Evolutionary conservation across 108 stramenopile genomes (phyloP).

Genomic region (Pseudonitzschia pungens): DNA sequence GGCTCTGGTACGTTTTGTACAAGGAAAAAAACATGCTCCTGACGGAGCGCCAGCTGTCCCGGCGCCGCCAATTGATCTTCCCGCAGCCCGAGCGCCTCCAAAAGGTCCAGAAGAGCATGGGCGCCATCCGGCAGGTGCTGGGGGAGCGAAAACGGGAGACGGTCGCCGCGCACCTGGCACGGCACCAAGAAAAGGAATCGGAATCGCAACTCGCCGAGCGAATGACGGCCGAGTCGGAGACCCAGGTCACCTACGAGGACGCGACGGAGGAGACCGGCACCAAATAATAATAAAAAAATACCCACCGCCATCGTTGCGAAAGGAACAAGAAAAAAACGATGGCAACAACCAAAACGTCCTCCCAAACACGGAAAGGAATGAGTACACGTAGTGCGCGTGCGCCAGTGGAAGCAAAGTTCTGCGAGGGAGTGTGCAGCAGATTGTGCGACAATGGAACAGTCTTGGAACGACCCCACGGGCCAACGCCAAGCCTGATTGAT

Average conservation of each 20-base stretch:
- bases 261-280: background rate
- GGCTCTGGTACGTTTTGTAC: slow-evolving; percentile 93
- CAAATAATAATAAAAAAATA: background rate
- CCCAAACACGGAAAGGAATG: no score
- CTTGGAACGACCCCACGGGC: no score
- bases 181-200: slow-evolving; percentile 13
- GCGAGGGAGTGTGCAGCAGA: no score
- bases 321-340: no score
- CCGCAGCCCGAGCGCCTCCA: slow-evolving; percentile 71
- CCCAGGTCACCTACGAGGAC: background rate
- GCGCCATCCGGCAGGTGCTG: slow-evolving; percentile 82
- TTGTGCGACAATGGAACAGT: no score
- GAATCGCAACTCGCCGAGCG: background rate
- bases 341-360: no score
- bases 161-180: slow-evolving; percentile 39
- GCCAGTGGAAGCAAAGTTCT: no score
- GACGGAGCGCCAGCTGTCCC: slow-evolving; percentile 75
- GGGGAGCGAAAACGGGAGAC: slow-evolving; percentile 83
- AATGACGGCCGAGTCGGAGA: slow-evolving; percentile 11
- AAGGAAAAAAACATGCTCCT: slow-evolving; percentile 91
- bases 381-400: no score
- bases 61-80: slow-evolving; percentile 64
- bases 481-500: no score
- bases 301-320: no score
- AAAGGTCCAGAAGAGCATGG: slow-evolving; percentile 87